Evolutionary conservation across 306 rosid species (phyloP), one percentile per base, ranked within the genome.

Genomic region (Vigna hirtella): DNA sequence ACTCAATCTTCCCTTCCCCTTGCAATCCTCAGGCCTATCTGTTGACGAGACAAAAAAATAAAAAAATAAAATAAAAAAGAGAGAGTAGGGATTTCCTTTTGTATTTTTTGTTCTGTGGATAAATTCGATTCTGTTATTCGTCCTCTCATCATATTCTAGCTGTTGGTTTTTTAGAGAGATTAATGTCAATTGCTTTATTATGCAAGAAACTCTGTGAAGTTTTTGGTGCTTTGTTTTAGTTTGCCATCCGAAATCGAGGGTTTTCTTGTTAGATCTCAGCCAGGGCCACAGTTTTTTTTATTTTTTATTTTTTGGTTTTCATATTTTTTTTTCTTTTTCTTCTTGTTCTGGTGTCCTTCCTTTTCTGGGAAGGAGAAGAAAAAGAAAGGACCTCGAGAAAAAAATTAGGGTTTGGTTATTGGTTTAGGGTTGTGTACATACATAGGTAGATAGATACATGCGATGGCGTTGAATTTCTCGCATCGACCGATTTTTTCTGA

Each of bases 141-240:
- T 70, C 43, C 59, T 61, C 47, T 65, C 16, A 69, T 86, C 74
- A 53, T 18, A 57, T 79, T 86, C 16, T 36, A 81, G 91, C 85
- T 84, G 32, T 43, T 45, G 34, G 48, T 36, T 78, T 24, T 6
- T 43, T 20, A 40, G 81, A 11, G 17, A 2, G 1, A 71, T 71
- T 71, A 17, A 53, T 55, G 48, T 36, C 16, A 6, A 47, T 52
- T 85, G 45, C 80, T 77, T 79, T 90, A 47, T 43, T 85, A 30
- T 6, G 48, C 88, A 87, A 90, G 97, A 89, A 83, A 87, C 93
- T 91, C 97, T 63, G 88, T 87, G 89, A 90, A 85, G 82, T 87
- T 91, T 90, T 90, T 91, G 98, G 97, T 85, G 97, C 97, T 86
- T 88, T 83, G 91, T 93, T 93, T 93, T 93, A 90, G 97, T 91